phyloP scores from a whole-genome alignment of 2,329 filamentous ascomycete genomes.

The Colletotrichum phormii region DNA sequence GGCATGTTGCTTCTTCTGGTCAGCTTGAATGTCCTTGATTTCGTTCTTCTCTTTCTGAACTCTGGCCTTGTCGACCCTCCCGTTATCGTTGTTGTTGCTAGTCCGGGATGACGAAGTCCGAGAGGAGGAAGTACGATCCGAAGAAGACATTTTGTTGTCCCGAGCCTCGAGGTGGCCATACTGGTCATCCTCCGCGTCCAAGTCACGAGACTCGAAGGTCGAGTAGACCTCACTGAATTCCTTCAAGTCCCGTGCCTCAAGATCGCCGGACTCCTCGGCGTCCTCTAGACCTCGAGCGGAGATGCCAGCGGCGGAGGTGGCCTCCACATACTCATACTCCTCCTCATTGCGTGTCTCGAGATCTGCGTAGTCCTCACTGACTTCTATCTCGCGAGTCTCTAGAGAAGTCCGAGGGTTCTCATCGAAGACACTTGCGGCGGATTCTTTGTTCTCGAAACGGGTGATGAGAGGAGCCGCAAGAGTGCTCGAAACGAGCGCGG shows the following conservation, averaged over 20 bases:
- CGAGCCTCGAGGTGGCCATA: neutral
- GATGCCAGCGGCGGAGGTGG: neutral
- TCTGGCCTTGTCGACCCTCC: neutral
- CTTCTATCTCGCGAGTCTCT: neutral
- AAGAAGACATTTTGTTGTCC: neutral
- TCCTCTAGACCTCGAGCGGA: neutral
- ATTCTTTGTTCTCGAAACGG: neutral
- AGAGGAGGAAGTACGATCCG: neutral
- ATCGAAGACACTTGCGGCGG: neutral
- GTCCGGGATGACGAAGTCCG: neutral
- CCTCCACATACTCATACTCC: neutral
- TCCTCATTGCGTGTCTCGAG: neutral
- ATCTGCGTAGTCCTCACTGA: neutral
- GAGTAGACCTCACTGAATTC: neutral
- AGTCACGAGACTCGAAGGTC: neutral
- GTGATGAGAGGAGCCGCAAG: slow-evolving; percentile 1
- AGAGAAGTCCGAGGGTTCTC: neutral
- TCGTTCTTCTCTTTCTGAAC: neutral
- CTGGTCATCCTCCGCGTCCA: neutral
- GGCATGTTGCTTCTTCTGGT: neutral
- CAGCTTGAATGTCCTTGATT: neutral
- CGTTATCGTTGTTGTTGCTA: neutral
- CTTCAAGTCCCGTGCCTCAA: neutral
- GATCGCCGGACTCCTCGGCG: neutral
- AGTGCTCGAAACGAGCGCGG: neutral